phyloP scores from a whole-genome alignment of 768 basidiomycete species.

The Mycena albidolilacea region DNA sequence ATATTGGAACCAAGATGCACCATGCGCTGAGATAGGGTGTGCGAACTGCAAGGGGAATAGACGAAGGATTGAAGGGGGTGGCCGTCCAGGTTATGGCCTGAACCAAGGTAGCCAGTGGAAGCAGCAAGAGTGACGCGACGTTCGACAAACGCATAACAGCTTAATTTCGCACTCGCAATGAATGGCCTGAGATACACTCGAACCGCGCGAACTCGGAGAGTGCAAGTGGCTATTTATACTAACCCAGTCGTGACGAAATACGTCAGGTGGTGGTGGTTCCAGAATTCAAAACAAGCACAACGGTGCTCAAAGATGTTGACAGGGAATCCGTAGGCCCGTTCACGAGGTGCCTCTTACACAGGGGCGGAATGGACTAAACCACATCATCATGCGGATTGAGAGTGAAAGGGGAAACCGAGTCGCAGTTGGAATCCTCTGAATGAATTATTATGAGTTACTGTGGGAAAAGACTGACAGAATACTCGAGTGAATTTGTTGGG shows the following conservation, averaged over 20 bases:
- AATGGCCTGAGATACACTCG: neutral
- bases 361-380: no score
- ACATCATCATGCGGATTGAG: no score
- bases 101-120: neutral
- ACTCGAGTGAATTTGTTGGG: neutral
- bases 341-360: no score
- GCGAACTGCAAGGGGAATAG: conserved; percentile 20
- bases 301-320: neutral
- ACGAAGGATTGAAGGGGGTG: conserved; percentile 21
- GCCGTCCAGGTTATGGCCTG: conserved; percentile 7
- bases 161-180: no score
- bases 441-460: no score
- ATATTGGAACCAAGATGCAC: neutral
- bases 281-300: neutral
- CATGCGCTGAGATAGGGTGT: conserved; percentile 21
- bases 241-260: conserved; percentile 2
- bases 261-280: conserved; percentile 24
- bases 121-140: neutral
- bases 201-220: neutral
- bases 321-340: no score
- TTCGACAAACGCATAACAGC: conserved; percentile 23
- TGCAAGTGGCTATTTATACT: conserved; percentile 6
- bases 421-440: no score
- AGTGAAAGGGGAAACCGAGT: no score
- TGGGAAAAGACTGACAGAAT: neutral